These are phyloP conservation scores for Fusarium buxicola DNA, from an alignment of 2,329 filamentous ascomycete species.

Conservation along the genomic window DNA sequence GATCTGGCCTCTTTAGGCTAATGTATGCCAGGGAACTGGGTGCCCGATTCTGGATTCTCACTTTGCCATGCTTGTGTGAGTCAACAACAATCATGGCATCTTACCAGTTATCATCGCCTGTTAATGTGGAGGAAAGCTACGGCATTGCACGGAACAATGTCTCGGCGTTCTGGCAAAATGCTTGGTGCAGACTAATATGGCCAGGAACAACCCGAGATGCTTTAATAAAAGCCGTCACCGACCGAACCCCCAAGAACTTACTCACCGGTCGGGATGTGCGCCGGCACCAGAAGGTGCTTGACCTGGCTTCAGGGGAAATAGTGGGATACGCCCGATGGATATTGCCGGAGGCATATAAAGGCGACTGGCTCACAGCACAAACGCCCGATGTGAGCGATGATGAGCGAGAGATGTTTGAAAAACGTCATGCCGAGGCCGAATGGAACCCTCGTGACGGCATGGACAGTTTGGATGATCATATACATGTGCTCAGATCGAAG, in stretches of 20 bases:
- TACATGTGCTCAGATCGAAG: conserved; percentile 19
- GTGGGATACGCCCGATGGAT: conserved; percentile 41
- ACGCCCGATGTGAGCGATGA: conserved; percentile 25
- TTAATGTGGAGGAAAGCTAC: conserved; percentile 11
- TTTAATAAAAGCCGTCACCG: conserved; percentile 22
- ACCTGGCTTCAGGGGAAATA: conserved; percentile 34
- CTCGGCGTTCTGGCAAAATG: conserved; percentile 32
- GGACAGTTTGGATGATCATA: conserved; percentile 21
- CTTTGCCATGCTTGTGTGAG: neutral
- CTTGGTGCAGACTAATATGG: conserved; percentile 40
- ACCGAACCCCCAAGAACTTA: conserved; percentile 30
- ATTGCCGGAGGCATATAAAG: conserved; percentile 17
- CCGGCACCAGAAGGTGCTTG: conserved; percentile 36
- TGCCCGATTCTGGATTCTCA: no score
- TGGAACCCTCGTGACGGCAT: conserved; percentile 10
- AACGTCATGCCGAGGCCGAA: conserved; percentile 1
- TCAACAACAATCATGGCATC: neutral
- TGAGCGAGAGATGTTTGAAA: neutral
- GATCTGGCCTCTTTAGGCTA: no score
- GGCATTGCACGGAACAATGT: conserved; percentile 34
- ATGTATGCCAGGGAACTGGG: no score
- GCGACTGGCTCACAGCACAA: conserved; percentile 26
- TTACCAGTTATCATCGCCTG: conserved; percentile 22
- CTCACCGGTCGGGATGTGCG: conserved; percentile 28
- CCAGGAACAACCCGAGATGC: conserved; percentile 17